phyloP scores from a whole-genome alignment of 768 basidiomycete species.

The Psilocybe cubensis region DNA sequence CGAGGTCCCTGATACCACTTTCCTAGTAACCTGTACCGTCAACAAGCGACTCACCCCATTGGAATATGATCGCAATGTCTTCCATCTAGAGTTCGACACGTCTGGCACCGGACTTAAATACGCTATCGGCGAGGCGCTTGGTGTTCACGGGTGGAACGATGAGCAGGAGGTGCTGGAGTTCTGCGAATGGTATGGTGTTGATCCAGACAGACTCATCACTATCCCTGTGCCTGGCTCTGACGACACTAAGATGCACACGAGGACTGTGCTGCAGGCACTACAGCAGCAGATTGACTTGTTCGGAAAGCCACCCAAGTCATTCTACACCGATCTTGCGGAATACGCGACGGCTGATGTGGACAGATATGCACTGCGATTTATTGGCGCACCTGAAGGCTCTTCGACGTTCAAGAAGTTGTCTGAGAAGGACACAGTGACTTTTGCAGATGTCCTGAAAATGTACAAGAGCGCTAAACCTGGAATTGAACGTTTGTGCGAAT shows the following conservation, averaged over 20 bases:
- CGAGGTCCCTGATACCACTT: constrained; percentile 87
- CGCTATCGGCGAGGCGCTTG: constrained; percentile 94
- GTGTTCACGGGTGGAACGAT: constrained; percentile 98
- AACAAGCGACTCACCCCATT: constrained; percentile 93
- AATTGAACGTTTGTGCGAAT: constrained; percentile 84
- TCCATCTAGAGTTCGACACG: constrained; percentile 97
- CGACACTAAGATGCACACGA: constrained; percentile 79
- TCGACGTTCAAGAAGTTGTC: constrained; percentile 94
- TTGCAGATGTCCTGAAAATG: constrained; percentile 80
- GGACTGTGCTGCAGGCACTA: constrained; percentile 93
- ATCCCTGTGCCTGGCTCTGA: constrained; percentile 66
- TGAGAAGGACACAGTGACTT: constrained; percentile 94
- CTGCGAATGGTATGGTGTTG: constrained; percentile 89
- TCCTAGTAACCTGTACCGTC: constrained; percentile 90
- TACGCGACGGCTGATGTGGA: constrained; percentile 75
- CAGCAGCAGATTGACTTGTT: constrained; percentile 98
- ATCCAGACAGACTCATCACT: constrained; percentile 78
- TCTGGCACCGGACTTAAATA: constrained; percentile 93
- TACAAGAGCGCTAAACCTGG: constrained; percentile 82
- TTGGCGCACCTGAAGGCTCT: constrained; percentile 89
- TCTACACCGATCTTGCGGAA: constrained; percentile 86
- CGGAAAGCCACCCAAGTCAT: constrained; percentile 93
- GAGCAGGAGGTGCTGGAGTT: constrained; percentile 85
- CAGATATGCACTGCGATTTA: constrained; percentile 83
- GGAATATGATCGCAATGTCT: constrained; percentile 98